phyloP scores from a whole-genome alignment of 1,139 yeast genomes.

The Zygoascus meyerae region DNA sequence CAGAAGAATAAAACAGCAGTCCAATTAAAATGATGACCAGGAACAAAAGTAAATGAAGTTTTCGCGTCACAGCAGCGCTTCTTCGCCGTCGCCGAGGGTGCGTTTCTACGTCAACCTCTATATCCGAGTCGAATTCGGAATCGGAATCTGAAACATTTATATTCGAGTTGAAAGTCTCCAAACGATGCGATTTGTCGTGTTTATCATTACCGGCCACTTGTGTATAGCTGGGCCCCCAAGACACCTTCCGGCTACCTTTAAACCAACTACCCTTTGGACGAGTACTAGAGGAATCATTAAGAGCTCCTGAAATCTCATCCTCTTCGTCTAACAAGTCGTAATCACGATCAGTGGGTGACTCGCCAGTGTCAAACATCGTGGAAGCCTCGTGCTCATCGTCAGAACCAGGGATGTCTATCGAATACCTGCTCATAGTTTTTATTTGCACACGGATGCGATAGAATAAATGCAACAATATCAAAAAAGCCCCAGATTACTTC shows the following conservation, averaged over 20 bases:
- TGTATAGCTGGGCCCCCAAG: conserved; percentile 5
- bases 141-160: conserved; percentile 16
- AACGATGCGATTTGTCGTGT: conserved; percentile 5
- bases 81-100: conserved; percentile 17
- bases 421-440: conserved; percentile 21
- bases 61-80: conserved; percentile 14
- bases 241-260: conserved; percentile 1
- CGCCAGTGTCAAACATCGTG: conserved; percentile 25
- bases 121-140: conserved; percentile 18
- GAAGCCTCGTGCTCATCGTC: conserved; percentile 25
- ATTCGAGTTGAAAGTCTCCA: conserved; percentile 4
- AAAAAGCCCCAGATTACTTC: too few species aligned
- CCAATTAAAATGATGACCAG: conserved; percentile 16
- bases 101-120: conserved; percentile 26
- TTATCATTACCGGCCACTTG: conserved; percentile 4
- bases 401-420: conserved; percentile 25
- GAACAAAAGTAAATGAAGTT: conserved; percentile 17
- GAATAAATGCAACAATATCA: too few species aligned
- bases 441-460: background rate
- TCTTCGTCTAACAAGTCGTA: conserved; percentile 23
- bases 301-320: conserved; percentile 16
- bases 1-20: conserved; percentile 17
- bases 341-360: conserved; percentile 24
- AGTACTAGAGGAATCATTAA: background rate
- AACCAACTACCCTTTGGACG: background rate